A percentile compares a stretch with the other conserved stretches of the same genome.
Conservation (phyloP, 345 rosid genomes). For the Eucalyptus regnans region DNA sequence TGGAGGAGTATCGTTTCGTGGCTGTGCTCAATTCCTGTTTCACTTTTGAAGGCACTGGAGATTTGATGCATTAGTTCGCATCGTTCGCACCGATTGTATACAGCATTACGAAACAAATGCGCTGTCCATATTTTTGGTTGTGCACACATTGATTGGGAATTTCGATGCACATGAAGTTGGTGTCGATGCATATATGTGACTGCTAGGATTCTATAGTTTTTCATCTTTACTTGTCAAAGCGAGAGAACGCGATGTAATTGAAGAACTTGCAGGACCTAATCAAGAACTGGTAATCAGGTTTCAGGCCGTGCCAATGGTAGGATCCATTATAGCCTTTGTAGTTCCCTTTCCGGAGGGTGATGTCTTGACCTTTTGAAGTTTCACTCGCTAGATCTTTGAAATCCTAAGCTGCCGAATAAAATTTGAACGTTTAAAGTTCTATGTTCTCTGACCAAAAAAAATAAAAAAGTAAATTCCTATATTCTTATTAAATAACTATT, state of each 20-base stretch:
- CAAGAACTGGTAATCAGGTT: neutral
- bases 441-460: no score
- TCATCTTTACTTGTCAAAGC: neutral
- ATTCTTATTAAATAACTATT: no score
- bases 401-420: neutral
- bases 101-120: neutral
- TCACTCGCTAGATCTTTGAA: neutral
- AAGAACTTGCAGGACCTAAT: neutral
- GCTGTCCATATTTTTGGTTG: neutral
- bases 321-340: neutral
- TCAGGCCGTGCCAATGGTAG: neutral
- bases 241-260: neutral
- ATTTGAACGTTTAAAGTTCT: neutral
- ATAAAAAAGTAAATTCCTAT: no score
- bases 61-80: neutral
- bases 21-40: neutral
- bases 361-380: neutral
- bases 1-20: neutral
- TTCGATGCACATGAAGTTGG: neutral
- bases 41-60: neutral
- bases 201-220: neutral
- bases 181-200: neutral
- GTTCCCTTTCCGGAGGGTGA: neutral
- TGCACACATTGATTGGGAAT: neutral
- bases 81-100: neutral